A percentile compares a stretch with the other conserved stretches of the same genome.
Evolutionary conservation across 164 flowering plant genomes (phyloP).

Genomic region (Chloranthus sessilifolius): DNA sequence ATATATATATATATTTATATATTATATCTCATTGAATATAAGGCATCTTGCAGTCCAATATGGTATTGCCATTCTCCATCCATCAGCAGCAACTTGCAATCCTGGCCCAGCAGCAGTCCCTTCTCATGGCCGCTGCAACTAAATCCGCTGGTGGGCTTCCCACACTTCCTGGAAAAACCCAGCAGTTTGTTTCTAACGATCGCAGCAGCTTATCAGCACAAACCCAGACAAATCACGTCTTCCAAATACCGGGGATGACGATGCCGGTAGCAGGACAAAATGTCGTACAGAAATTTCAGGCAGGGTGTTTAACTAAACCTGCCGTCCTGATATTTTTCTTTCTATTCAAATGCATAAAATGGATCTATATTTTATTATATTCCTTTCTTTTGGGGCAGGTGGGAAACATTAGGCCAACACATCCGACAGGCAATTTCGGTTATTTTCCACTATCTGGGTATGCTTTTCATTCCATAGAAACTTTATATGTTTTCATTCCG

Average conservation of each 20-base stretch:
- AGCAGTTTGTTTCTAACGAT: conserved; percentile 32
- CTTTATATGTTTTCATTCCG: too few relatives aligned
- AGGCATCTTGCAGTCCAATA: conserved; percentile 57
- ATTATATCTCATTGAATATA: background rate
- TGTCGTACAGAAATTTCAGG: conserved; percentile 57
- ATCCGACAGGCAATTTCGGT: conserved; percentile 31
- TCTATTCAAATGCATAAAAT: background rate
- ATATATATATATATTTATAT: too few relatives aligned
- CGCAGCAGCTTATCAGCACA: conserved; percentile 30
- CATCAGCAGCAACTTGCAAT: conserved; percentile 91
- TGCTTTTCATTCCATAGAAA: background rate
- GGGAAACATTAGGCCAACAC: conserved; percentile 26
- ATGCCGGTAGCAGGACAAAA: conserved; percentile 36
- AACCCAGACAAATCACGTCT: conserved; percentile 55
- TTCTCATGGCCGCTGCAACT: conserved; percentile 83
- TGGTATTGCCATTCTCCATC: conserved; percentile 76
- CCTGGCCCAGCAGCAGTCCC: conserved; percentile 82
- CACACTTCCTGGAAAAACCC: conserved; percentile 17
- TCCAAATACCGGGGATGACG: conserved; percentile 58
- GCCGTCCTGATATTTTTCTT: background rate
- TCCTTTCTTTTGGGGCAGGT: conserved; percentile 23
- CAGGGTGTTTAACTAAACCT: conserved; percentile 10
- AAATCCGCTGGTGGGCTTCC: conserved; percentile 31
- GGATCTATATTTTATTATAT: background rate
- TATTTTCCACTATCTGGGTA: conserved; percentile 56